Base-by-base conservation (phyloP, 129 eudicot genomes). In the Flaveria trinervia region DNA sequence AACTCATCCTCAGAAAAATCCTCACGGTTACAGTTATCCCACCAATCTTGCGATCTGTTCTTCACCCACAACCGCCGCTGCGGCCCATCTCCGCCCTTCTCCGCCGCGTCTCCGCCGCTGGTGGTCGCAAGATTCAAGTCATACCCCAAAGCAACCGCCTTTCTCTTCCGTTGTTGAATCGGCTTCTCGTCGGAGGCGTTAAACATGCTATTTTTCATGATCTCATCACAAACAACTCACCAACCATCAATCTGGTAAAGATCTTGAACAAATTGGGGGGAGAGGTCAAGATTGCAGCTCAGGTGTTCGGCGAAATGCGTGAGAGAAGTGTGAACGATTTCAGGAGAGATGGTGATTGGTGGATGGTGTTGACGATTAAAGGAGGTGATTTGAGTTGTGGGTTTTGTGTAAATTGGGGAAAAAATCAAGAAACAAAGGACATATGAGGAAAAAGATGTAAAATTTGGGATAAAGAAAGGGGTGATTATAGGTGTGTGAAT, bases 21-120 rank as follows among this genome's bases (percentile, higher is more conserved):
- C 15, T 83, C 81, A 51, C 90, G 82, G 66, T 80, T 88, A 73
- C 88, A 92, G 50, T 86, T 88, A 73, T 92, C 98, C 98, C 98
- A 90, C 98, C 98, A 92, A 4, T 86, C 98, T 36, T 73, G 81
- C 17, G 98, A 86, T 71, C 98, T 72, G 54, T 80, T 77, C 68
- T 85, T 92, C 36, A 92, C 98, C 98, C 98, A 92, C n/a, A 92
- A 69, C 72, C 98, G 76, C 71, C 98, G 26, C 39, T 83, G 92
- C 0, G 90, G 92, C 5, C 88, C 90, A 2, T 78, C 66, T 4
- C 79, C 23, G 64, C 9, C 69, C 30, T 44, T 68, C 5, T 73
- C 72, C 15, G 61, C 69, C 26, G 74, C 36, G 1, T 74, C 49
- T 43, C 46, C 54, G 46, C 73, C 25, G 57, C 82, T 3, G 48